Percentiles rank a stretch among this genome's conserved stretches.
phyloP scores from a whole-genome alignment of 108 stramenopile genomes.

The Bacterosira constricta region DNA sequence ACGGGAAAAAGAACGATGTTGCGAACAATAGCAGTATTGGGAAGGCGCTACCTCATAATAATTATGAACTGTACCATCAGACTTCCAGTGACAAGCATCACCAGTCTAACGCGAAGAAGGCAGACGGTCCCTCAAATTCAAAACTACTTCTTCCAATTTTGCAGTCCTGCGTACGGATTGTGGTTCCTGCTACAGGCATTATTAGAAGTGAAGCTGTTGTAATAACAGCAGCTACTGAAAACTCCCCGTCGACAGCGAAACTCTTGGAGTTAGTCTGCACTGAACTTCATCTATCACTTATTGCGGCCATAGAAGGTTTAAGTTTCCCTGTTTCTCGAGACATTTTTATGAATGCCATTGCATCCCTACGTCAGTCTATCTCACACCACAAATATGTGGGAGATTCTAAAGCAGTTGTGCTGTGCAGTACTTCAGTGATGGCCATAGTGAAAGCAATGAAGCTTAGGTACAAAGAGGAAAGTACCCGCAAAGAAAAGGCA shows the following conservation, averaged over 20 bases:
- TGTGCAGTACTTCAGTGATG: conserved; percentile 47
- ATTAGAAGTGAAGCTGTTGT: conserved; percentile 52
- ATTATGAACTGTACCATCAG: conserved; percentile 37
- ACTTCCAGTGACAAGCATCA: conserved; percentile 1
- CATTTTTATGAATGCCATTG: conserved; percentile 63
- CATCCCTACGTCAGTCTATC: conserved; percentile 59
- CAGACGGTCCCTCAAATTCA: conserved; percentile 37
- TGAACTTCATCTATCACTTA: conserved; percentile 67
- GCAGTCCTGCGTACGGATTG: conserved; percentile 72
- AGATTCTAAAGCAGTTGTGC: conserved; percentile 48
- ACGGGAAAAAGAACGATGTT: neutral
- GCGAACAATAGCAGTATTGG: neutral
- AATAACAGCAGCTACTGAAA: conserved; percentile 31
- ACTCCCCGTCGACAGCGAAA: conserved; percentile 28
- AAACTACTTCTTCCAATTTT: conserved; percentile 82
- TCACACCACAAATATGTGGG: conserved; percentile 41
- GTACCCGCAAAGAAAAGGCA: conserved; percentile 71
- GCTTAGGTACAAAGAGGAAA: conserved; percentile 71
- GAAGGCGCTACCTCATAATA: conserved; percentile 14
- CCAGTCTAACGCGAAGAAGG: neutral
- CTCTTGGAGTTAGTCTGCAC: conserved; percentile 56
- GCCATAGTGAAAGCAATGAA: conserved; percentile 67
- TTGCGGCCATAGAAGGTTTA: conserved; percentile 79
- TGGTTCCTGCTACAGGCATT: conserved; percentile 58
- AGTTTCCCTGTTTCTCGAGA: conserved; percentile 79